Base-by-base conservation (phyloP, 305 asterid genomes). In the Solanum hybrid region DNA sequence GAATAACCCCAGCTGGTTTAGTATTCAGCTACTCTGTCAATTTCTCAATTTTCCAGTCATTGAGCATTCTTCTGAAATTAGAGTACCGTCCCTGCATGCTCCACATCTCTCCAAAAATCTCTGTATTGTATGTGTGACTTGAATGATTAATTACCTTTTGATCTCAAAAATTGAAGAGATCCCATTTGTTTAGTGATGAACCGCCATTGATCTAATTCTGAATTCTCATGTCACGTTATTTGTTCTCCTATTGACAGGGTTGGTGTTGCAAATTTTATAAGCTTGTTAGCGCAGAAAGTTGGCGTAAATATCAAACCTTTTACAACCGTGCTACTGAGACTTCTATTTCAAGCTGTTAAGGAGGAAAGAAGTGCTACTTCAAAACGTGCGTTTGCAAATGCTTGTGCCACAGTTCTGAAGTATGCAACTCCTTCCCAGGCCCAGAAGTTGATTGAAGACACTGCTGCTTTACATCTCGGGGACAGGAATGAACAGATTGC, bases 341-440 rank as follows among this genome's bases (percentile, higher is more conserved):
- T 96, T 88, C 93, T 97, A 88, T 95, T 97, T 94, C 97, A 97
- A 80, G 99, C 93, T 86, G 98, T 95, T 85, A 96, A 93, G 93
- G 99, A 96, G 89, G 99, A 97, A 93, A 97, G 91, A 93, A 96
- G 99, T 90, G 91, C 93, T 90, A 93, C 98, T 39, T 95, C 98
- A 39, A 97, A 93, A 91, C 98, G 98, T 90, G 99, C 98, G 86
- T 97, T 95, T 93, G 97, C 99, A 83, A 96, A 95, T 95, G 99
- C 99, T 76, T 97, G 99, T 92, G 98, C 99, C 39, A 90, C 94
- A 87, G 96, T 97, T 91, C 91, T 97, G 93, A 97, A 97, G 93
- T 93, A 92, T 91, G 96, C 99, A 87, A 87, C 94, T 89, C 95
- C 98, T 89, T 92, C 97, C 81, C 98, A 95, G 91, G 98, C 98